Evolutionary conservation across 75 land plant species (phyloP).

Genomic region (Pinus taeda): DNA sequence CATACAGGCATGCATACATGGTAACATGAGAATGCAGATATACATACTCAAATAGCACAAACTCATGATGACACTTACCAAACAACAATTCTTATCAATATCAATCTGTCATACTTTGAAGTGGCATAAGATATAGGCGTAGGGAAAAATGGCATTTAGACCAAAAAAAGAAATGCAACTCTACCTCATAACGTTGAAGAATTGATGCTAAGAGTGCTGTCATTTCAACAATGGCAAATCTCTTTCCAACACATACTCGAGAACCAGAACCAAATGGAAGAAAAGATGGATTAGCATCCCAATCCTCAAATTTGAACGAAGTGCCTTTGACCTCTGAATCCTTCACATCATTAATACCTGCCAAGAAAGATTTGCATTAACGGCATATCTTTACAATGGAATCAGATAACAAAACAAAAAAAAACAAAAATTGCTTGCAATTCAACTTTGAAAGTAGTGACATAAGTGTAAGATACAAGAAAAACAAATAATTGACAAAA

Average conservation of each 20-base stretch:
- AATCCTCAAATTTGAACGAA: conserved; percentile 20
- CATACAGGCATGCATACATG: background rate
- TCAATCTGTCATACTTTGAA: background rate
- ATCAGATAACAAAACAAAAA: too few relatives aligned
- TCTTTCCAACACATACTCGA: conserved; percentile 57
- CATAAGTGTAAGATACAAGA: background rate
- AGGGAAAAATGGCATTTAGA: background rate
- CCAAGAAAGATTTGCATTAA: background rate
- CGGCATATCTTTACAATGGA: background rate
- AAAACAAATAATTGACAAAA: background rate
- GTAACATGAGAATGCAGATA: background rate
- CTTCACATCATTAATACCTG: background rate
- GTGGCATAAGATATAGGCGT: background rate
- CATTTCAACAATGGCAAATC: conserved; percentile 34
- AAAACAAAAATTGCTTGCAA: too few relatives aligned
- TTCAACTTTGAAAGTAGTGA: background rate
- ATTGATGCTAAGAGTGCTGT: conserved; percentile 42
- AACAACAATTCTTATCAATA: background rate
- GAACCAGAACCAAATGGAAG: conserved; percentile 68
- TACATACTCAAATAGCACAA: background rate
- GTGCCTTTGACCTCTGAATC: conserved; percentile 5
- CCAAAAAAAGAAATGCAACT: background rate
- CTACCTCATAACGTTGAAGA: conserved; percentile 58
- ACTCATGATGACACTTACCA: background rate
- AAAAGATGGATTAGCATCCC: conserved; percentile 36